A percentile compares a stretch with the other conserved stretches of the same genome.
phyloP scores from a whole-genome alignment of 441 rosid genomes.

The Jatropha podagrica region DNA sequence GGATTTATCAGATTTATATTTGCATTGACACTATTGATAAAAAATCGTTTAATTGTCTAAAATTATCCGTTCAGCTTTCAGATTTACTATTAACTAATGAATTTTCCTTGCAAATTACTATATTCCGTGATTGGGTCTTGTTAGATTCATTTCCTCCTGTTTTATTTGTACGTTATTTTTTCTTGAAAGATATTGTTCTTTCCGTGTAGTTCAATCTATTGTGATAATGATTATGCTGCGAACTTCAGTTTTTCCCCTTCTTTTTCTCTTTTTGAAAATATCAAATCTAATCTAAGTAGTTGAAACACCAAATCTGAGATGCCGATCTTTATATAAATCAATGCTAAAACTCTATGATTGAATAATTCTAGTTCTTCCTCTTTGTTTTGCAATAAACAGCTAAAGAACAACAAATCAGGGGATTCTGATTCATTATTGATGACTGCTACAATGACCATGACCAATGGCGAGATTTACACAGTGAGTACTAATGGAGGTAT shows the following conservation, averaged over 20 bases:
- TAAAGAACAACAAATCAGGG: background rate
- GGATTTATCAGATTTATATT: background rate
- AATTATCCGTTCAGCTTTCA: background rate
- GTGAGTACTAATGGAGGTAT: constrained; percentile 29
- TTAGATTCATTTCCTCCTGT: background rate
- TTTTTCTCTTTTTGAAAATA: background rate
- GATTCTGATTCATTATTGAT: background rate
- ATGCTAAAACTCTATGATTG: background rate
- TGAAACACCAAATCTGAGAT: background rate
- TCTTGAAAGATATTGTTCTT: background rate
- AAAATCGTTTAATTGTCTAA: background rate
- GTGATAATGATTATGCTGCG: no score
- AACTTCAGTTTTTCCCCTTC: no score
- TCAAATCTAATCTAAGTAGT: background rate
- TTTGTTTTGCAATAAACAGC: background rate
- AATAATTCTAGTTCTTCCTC: background rate
- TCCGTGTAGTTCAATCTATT: background rate
- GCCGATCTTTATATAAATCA: background rate
- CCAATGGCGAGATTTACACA: constrained; percentile 34
- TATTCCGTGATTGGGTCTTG: background rate
- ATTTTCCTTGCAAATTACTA: background rate
- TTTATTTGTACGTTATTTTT: background rate
- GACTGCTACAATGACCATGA: constrained; percentile 36
- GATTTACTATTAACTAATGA: background rate
- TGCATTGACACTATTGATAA: background rate